Conservation (phyloP, 2,329 filamentous ascomycete genomes). For the Orbilia oligospora region DNA sequence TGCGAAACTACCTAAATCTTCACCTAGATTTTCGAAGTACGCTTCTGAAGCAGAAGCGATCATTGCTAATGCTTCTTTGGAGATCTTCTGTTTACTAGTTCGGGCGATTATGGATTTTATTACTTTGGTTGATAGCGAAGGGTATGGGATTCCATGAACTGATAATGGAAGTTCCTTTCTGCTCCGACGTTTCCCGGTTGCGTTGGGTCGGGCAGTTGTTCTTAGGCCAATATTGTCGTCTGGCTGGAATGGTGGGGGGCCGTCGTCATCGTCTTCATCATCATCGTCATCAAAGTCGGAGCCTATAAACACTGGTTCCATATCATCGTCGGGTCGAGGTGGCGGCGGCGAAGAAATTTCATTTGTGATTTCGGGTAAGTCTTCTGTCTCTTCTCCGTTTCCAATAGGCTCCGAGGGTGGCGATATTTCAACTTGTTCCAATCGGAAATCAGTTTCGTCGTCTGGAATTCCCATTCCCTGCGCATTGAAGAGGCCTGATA, state of each 20-base stretch:
- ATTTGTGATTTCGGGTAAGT: constrained; percentile 22
- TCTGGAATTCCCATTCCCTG: constrained; percentile 46
- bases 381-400: background rate
- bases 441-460: constrained; percentile 53
- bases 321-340: background rate
- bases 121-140: constrained; percentile 79
- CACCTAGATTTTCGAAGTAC: constrained; percentile 90
- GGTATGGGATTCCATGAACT: constrained; percentile 80
- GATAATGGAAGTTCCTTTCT: constrained; percentile 75
- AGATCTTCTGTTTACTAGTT: constrained; percentile 69
- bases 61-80: constrained; percentile 79
- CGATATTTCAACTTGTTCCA: constrained; percentile 46
- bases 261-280: constrained; percentile 18
- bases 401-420: constrained; percentile 11
- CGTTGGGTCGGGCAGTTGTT: background rate
- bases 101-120: constrained; percentile 74
- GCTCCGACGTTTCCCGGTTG: constrained; percentile 63
- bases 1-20: constrained; percentile 84
- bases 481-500: constrained; percentile 41
- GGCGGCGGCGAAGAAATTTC: constrained; percentile 43
- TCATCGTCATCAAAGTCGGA: constrained; percentile 44
- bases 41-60: constrained; percentile 87
- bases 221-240: background rate
- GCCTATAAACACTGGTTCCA: constrained; percentile 7
- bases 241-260: constrained; percentile 17